phyloP scores from a whole-genome alignment of 176 grass and related monocot genomes.

The Hyparrhenia diplandra region DNA sequence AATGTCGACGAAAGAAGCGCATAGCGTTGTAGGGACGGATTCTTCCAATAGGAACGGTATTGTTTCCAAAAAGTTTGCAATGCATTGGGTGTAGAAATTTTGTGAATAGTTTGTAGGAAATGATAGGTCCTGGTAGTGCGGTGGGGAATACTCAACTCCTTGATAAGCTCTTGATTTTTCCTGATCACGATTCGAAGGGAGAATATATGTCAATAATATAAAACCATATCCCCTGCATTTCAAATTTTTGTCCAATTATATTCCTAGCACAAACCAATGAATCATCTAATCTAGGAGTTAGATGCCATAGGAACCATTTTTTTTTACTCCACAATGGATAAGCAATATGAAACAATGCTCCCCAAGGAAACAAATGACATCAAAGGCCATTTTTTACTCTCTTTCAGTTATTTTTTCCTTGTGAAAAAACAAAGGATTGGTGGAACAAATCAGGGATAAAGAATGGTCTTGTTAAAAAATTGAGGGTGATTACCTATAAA shows the following conservation, averaged over 20 bases:
- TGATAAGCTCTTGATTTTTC: slow-evolving; percentile 62
- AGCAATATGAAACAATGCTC: neutral
- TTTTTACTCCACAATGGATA: too few relatives aligned
- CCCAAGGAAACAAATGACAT: neutral
- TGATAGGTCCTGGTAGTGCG: slow-evolving; percentile 55
- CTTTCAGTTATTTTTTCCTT: neutral
- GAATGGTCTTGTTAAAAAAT: too few relatives aligned
- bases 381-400: neutral
- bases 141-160: slow-evolving; percentile 60
- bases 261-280: neutral
- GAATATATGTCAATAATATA: neutral
- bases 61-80: slow-evolving; percentile 85
- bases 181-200: slow-evolving; percentile 16
- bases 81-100: slow-evolving; percentile 55
- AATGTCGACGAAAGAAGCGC: slow-evolving; percentile 79
- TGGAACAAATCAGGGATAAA: too few relatives aligned
- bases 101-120: slow-evolving; percentile 83
- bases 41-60: slow-evolving; percentile 83
- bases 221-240: neutral
- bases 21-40: slow-evolving; percentile 76
- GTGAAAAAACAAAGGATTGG: too few relatives aligned
- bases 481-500: slow-evolving; percentile 45
- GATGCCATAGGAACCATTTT: too few relatives aligned
- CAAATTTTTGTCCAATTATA: neutral
- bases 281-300: neutral